A percentile compares a stretch with the other conserved stretches of the same genome.
Evolutionary conservation across 257 asterid species (phyloP).

Genomic region (Petunia axillaris): DNA sequence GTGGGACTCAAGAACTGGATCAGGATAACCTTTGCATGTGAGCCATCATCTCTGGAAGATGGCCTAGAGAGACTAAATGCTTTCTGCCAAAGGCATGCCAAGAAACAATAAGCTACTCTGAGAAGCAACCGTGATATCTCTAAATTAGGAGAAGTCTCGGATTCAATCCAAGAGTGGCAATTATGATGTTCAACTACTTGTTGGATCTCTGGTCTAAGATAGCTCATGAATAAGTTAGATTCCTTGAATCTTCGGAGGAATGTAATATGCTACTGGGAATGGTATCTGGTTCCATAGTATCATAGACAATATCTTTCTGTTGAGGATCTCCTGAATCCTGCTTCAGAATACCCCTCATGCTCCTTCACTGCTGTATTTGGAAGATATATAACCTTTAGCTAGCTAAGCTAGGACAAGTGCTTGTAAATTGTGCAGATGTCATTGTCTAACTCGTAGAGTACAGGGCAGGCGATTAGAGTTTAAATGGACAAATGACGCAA

Average conservation of each 20-base stretch:
- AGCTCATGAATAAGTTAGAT: background rate
- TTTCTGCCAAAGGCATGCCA: slow-evolving; percentile 65
- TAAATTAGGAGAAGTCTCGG: background rate
- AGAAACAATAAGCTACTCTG: slow-evolving; percentile 52
- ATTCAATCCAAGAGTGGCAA: background rate
- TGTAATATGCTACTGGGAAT: background rate
- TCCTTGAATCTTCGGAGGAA: background rate
- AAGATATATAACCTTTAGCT: too few relatives aligned
- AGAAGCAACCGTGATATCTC: slow-evolving; percentile 17
- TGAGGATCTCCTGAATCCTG: too few relatives aligned
- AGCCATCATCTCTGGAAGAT: slow-evolving; percentile 66
- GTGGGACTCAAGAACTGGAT: slow-evolving; percentile 85
- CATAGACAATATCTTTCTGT: background rate
- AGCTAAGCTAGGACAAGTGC: background rate
- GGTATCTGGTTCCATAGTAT: background rate
- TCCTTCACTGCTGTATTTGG: too few relatives aligned
- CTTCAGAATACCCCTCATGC: too few relatives aligned
- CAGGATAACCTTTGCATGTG: slow-evolving; percentile 70
- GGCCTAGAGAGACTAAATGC: slow-evolving; percentile 63
- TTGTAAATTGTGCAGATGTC: background rate
- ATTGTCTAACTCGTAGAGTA: background rate
- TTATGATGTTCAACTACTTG: slow-evolving; percentile 29
- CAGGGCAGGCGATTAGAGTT: background rate
- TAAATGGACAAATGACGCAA: background rate
- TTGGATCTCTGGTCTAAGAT: slow-evolving; percentile 25